Base-by-base conservation (phyloP, 2,329 filamentous ascomycete species). In the Acrocalymma vagum region DNA sequence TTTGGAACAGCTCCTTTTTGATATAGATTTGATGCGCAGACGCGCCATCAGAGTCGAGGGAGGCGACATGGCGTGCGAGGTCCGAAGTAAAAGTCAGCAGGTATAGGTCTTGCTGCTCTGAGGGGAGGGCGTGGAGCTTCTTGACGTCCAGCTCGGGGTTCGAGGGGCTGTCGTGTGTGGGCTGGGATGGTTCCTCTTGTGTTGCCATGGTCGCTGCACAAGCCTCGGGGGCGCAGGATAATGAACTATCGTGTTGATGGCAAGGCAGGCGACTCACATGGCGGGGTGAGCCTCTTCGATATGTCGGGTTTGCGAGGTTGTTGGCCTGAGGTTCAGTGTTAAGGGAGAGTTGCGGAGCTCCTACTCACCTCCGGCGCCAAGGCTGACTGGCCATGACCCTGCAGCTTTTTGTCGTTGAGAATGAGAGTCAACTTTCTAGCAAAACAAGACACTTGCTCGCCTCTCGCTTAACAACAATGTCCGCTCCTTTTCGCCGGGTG, bases 91-190 rank as follows among this genome's bases (percentile, higher is more conserved):
- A 96, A 17, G 86, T 95, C 45, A 99, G 80, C 49, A 99, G 82
- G 70, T 94, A 95, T 9, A 99, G 83, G 62, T 96, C 92, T 72
- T 99, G 94, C 70, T 99, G 94, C 74, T 99, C 94, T 38, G 89
- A 84, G 28, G 93, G 90, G 30, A 97, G 83, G 36, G 88, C 81
- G 71, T 96, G 87, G 31, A 99, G 85, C 78, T 96, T 96, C 61
- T 85, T 76, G 56, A 96, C 75, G 67, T 99, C 92, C 69, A 99
- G 88, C 77, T 96, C 88, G 34, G 86, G 86, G 63, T 83, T 86
- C 41, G 73, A 62, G 45, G 77, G 71, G 41, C 45, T 49, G 29
- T 56, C 52, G 59, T 59, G 53, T 71, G 75, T 34, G 32, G 60
- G 42, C 29, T 53, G 55, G 16, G 45, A 45, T 22, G n/a, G n/a